Evolutionary conservation across 345 rosid species (phyloP).

Genomic region (Ailanthus altissimus): DNA sequence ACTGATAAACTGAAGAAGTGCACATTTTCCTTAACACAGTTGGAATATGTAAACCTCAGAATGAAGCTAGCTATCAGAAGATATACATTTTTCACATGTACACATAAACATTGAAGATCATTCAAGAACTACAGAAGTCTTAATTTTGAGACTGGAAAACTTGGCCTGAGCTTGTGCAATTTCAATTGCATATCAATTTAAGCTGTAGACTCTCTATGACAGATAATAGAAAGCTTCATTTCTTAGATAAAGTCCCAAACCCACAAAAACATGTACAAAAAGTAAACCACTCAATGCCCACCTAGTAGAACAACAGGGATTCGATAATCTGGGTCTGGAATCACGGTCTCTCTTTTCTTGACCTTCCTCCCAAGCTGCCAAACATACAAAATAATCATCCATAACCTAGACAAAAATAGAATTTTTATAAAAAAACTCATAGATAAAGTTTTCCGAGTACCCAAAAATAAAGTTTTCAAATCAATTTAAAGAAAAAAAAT

Average conservation of each 20-base stretch:
- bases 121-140: background rate
- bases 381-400: constrained; percentile 14
- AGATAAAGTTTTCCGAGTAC: background rate
- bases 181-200: background rate
- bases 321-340: constrained; percentile 70
- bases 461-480: background rate
- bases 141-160: background rate
- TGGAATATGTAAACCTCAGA: background rate
- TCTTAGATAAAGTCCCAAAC: background rate
- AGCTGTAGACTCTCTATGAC: background rate
- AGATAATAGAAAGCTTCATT: background rate
- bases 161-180: background rate
- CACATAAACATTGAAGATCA: background rate
- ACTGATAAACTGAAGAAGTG: background rate
- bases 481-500: constrained; percentile 1
- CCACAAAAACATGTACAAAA: background rate
- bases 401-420: background rate
- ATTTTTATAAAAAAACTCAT: constrained; percentile 5
- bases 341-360: constrained; percentile 49
- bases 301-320: constrained; percentile 61
- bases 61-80: background rate
- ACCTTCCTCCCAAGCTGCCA: constrained; percentile 55
- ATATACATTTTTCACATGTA: background rate
- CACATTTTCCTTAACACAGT: background rate
- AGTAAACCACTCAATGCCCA: constrained; percentile 19